These are phyloP conservation scores for Gypsophila paniculata DNA, from an alignment of 179 eudicot genomes.

Conservation along the genomic window DNA sequence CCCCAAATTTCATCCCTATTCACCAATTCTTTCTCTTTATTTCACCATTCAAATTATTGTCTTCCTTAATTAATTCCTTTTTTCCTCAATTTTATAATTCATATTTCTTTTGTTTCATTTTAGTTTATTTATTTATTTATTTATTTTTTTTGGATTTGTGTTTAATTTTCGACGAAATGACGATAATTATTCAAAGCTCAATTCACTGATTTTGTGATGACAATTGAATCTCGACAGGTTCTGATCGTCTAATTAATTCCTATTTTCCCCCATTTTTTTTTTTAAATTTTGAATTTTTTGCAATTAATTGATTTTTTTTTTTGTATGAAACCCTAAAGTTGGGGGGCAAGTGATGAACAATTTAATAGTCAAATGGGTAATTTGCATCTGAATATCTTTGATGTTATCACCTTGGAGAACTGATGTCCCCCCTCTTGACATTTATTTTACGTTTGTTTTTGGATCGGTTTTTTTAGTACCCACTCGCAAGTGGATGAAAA, in stretches of 20 bases:
- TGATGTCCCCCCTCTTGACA: constrained; percentile 39
- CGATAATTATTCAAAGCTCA: constrained; percentile 66
- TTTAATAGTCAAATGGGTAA: constrained; percentile 61
- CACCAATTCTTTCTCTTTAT: not conserved
- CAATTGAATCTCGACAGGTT: constrained; percentile 75
- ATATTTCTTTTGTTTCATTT: too few species aligned
- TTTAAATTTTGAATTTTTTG: not conserved
- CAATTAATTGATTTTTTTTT: too few species aligned
- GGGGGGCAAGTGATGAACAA: constrained; percentile 54
- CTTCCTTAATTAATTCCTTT: too few species aligned
- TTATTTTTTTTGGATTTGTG: not conserved
- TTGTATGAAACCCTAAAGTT: not conserved
- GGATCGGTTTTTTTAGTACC: too few species aligned
- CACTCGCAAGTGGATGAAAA: too few species aligned
- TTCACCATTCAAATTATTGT: too few species aligned
- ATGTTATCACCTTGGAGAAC: constrained; percentile 84
- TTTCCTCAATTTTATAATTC: too few species aligned
- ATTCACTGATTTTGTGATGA: constrained; percentile 75
- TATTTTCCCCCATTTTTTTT: not conserved
- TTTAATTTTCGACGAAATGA: constrained; percentile 40
- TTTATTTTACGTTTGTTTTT: too few species aligned
- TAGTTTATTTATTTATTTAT: not conserved
- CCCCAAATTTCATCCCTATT: too few species aligned
- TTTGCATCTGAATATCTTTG: constrained; percentile 73
- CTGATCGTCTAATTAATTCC: constrained; percentile 42